phyloP scores from a whole-genome alignment of 345 rosid species.

The Salix suchowensis region DNA sequence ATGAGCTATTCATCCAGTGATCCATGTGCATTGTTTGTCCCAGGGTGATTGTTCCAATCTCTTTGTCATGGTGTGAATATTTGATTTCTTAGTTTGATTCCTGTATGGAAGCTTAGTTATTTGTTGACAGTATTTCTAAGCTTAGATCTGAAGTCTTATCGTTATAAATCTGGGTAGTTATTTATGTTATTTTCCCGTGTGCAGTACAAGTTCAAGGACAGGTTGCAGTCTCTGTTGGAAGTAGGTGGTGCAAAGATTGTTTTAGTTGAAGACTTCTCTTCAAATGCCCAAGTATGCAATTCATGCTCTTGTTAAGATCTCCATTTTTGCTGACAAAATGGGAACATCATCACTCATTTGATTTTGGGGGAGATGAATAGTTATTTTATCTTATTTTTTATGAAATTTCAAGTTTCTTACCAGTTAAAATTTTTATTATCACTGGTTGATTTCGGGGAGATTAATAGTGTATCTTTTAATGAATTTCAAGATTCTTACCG shows the following conservation, averaged over 20 bases:
- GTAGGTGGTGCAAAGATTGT: constrained; percentile 58
- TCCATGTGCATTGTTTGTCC: too few species aligned
- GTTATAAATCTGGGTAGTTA: neutral
- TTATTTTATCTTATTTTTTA: too few species aligned
- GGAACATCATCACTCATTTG: too few species aligned
- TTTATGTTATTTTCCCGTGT: constrained; percentile 10
- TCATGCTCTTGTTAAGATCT: neutral
- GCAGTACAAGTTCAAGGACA: constrained; percentile 66
- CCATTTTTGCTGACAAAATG: too few species aligned
- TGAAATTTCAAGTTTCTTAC: too few species aligned
- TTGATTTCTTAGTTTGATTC: neutral
- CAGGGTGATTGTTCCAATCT: neutral
- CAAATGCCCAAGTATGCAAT: constrained; percentile 61
- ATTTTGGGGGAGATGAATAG: too few species aligned
- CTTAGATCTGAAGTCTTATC: neutral
- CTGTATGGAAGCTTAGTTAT: neutral
- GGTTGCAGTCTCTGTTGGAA: constrained; percentile 45
- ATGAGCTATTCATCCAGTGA: too few species aligned
- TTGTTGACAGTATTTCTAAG: neutral
- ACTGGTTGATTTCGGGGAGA: too few species aligned
- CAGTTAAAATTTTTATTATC: too few species aligned
- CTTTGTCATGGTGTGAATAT: neutral
- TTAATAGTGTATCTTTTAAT: too few species aligned
- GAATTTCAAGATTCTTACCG: too few species aligned
- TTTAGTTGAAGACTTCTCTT: constrained; percentile 42